Base-by-base conservation (phyloP, 306 rosid species). In the Cucurbita moschata region DNA sequence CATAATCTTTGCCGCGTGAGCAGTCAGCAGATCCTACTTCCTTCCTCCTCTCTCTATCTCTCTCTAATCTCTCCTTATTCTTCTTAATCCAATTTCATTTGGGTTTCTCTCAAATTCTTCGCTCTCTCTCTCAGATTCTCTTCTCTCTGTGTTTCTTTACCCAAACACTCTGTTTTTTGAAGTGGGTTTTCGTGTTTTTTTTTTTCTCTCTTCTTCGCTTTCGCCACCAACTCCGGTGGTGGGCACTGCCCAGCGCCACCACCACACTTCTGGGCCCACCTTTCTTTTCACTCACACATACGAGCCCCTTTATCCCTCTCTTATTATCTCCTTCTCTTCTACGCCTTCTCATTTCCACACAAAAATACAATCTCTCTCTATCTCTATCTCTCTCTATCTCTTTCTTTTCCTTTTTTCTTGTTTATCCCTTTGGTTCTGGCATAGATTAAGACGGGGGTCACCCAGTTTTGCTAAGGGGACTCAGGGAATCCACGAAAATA, bases 261-360 rank as follows among this genome's bases (percentile, higher is more conserved):
- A 72, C 76, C 65, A 16, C 76, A 54, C 57, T 69, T 69, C 73
- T 69, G 73, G 73, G 58, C 73, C 73, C 72, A 67, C 73, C 73
- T 72, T 44, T 76, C 58, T 71, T 11, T 51, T 49, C 59, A 71
- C 57, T 15, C 68, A 4, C 52, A 73, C 72, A 16, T 11, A 9
- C 38, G 37, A 12, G 40, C 30, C 70, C 51, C 14, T 54, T 19
- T 79, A 30, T 16, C 58, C 58, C 58, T 14, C 58, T 61, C 58
- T 68, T 51, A 30, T 44, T 49, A 70, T 73, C 80, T 75, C 77
- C 93, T 89, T 84, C 86, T 83, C 83, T 82, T 82, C 79, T 82
- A 88, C 97, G 97, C 96, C 83, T 89, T 94, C 69, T 80, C 79
- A 57, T 81, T 79, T 66, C 79, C 85, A 42, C 73, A 67, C 82